Evolutionary conservation across 148 eudicot species (phyloP), one percentile per base, ranked within the genome.

Genomic region (Spergularia bocconei): DNA sequence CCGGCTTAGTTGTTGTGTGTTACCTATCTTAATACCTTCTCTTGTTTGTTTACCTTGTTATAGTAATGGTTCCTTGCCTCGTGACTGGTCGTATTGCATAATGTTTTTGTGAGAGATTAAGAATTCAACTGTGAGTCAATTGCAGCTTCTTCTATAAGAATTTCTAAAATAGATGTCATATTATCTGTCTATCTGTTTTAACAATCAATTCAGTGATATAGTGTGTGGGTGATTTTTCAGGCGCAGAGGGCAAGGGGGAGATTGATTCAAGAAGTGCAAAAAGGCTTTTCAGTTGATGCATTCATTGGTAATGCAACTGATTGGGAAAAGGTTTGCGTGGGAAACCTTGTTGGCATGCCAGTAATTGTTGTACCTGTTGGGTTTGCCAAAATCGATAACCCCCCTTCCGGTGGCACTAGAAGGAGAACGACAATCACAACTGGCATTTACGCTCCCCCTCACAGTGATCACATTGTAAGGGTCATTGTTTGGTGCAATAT

Each of bases 341-440:
- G 98, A 67, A 93, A 93, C 76, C 94, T 93, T 72, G 97, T 93
- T 58, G 98, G 98, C 50, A 77, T 93, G 91, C 98, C 98, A 1
- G 90, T 89, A 8, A 75, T 89, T 61, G 91, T 89, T 25, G 78
- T 91, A 76, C 98, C 98, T 16, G 86, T 89, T 2, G 98, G 94
- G 33, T 91, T 89, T 20, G 66, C 75, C 13, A 73, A 75, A 71
- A 84, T 93, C 67, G 41, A 80, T 3, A 73, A 88, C 74, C 83
- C 87, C 11, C 89, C 89, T 50, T 65, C 93, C 12, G 39, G 39
- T 9, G 84, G 71, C 11, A 87, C 81, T 23, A 85, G 85, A 23
- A 78, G 93, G 80, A 89, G 87, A 79, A 87, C 67, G 17, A 84
- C 92, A 12, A 75, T 91, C 74, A 88, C 97, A 13, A 87, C 97